These are phyloP conservation scores for Tylopilus sp. DNA, from an alignment of 768 basidiomycete genomes.

Conservation along the genomic window DNA sequence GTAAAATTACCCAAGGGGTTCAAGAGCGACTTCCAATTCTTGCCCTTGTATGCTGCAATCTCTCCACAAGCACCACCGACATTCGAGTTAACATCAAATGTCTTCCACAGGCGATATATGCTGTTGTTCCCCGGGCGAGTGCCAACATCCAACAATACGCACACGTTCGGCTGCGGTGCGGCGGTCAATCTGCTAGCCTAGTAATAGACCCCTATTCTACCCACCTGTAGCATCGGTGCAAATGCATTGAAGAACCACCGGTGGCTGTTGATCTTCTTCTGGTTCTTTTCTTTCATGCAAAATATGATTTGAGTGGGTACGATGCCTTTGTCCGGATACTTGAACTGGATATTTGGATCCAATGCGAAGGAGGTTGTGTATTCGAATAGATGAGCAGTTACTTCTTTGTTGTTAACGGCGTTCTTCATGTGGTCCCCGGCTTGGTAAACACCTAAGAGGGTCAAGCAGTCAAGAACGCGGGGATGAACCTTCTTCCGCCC, in stretches of 20 bases:
- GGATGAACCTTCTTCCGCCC: slow-evolving; percentile 82
- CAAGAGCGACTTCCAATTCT: slow-evolving; percentile 73
- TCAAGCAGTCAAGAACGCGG: slow-evolving; percentile 83
- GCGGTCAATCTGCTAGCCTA: background rate
- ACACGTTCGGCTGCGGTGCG: slow-evolving; percentile 72
- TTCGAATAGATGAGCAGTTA: slow-evolving; percentile 78
- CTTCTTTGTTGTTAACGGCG: slow-evolving; percentile 67
- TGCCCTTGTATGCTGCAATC: slow-evolving; percentile 89
- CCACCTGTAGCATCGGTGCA: slow-evolving; percentile 74
- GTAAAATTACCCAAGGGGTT: slow-evolving; percentile 74
- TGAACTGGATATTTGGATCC: slow-evolving; percentile 77
- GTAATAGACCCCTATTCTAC: slow-evolving; percentile 12
- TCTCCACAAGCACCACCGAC: slow-evolving; percentile 98
- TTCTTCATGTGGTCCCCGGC: slow-evolving; percentile 59
- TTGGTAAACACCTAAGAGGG: slow-evolving; percentile 92
- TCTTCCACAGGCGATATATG: slow-evolving; percentile 94
- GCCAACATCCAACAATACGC: slow-evolving; percentile 90
- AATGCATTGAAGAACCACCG: slow-evolving; percentile 98
- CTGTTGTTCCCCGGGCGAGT: slow-evolving; percentile 86
- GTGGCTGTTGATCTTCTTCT: slow-evolving; percentile 96
- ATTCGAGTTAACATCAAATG: slow-evolving; percentile 87
- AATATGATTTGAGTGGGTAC: slow-evolving; percentile 94
- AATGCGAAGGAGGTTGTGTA: slow-evolving; percentile 80
- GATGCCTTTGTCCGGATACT: slow-evolving; percentile 88
- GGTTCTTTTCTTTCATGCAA: slow-evolving; percentile 89